Evolutionary conservation across 2,329 filamentous ascomycete genomes (phyloP), one percentile per base, ranked within the genome.

Genomic region (Magnaporthiopsis rhizophila): DNA sequence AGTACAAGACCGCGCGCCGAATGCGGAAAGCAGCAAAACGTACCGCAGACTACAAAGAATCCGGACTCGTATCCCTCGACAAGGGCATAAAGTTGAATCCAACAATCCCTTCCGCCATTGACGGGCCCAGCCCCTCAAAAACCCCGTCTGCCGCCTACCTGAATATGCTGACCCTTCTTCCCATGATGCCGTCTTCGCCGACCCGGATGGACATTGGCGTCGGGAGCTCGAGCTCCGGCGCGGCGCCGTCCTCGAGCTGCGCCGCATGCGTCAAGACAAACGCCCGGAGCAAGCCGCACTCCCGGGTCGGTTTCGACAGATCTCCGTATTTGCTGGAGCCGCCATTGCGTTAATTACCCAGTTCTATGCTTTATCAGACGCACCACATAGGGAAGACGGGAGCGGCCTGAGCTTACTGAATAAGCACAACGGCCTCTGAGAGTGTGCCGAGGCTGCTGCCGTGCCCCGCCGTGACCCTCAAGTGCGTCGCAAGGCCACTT

Each of bases 51-150:
- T 38, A 38, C 36, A 38, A 38, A 15, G 36, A 38, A 12, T 38
- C 36, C 12, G 36, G 36, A 15, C 36, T 15, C 36, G 36, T 38
- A 11, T 38, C 36, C 36, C 36, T 38, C 36, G 36, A 13, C 11
- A 5, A 2, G 36, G 45, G 30, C 12, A 60, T 30, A 30, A 63
- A 63, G 34, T 63, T 63, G 32, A 63, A 63, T 18, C 62, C 62
- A n/a, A 63, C 53, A 28, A 63, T 63, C 7, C 62, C 62, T 18
- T 63, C 62, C 8, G 62, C 62, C 15, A 58, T 57, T 4, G 62
- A 28, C 9, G 36, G 13, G 21, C 38, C 28, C 9, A 45, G 13
- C 28, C 3, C 18, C n/a, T 24, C 28, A 13, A 28, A 13, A 15
- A 8, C 11, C 38, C 4, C 18, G 15, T 21, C 45, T n/a, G 15